Conservation (phyloP, 2,329 filamentous ascomycete species). For the Incumbomyces delicatus region DNA sequence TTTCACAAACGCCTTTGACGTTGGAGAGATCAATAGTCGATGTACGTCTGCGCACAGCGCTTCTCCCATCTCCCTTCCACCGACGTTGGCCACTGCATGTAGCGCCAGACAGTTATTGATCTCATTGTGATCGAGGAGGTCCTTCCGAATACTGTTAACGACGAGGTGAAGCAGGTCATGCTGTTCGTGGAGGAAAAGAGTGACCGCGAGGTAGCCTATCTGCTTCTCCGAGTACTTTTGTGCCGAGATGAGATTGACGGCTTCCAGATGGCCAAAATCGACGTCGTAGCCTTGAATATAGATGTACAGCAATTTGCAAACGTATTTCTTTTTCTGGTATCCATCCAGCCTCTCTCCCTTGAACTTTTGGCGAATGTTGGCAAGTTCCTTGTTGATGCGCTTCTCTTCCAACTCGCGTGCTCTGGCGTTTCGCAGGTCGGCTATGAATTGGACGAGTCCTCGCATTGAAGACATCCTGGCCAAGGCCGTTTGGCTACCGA, state of each 20-base stretch:
- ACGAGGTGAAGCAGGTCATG: slow-evolving; percentile 93
- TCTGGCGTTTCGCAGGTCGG: slow-evolving; percentile 86
- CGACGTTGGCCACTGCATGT: slow-evolving; percentile 96
- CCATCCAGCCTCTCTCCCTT: slow-evolving; percentile 89
- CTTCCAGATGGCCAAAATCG: slow-evolving; percentile 96
- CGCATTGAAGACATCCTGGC: slow-evolving; percentile 32
- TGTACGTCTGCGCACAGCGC: slow-evolving; percentile 87
- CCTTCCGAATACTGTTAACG: slow-evolving; percentile 97
- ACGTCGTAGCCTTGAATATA: slow-evolving; percentile 99
- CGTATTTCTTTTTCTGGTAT: slow-evolving; percentile 99
- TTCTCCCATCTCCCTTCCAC: slow-evolving; percentile 93
- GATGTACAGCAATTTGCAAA: slow-evolving; percentile 98
- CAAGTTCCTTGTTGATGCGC: slow-evolving; percentile 97
- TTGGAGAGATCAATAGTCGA: slow-evolving; percentile 81
- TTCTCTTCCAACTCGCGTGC: slow-evolving; percentile 96
- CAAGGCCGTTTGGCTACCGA: neutral
- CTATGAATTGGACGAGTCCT: slow-evolving; percentile 95
- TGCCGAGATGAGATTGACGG: slow-evolving; percentile 92
- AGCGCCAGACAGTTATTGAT: slow-evolving; percentile 93
- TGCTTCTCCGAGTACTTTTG: slow-evolving; percentile 99
- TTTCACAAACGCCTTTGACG: slow-evolving; percentile 95
- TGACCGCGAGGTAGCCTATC: slow-evolving; percentile 96
- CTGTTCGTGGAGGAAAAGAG: slow-evolving; percentile 90
- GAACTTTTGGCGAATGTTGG: slow-evolving; percentile 97
- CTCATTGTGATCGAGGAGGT: slow-evolving; percentile 88